phyloP scores from a whole-genome alignment of 1,284 basidiomycete genomes.

The Malassezia equina region DNA sequence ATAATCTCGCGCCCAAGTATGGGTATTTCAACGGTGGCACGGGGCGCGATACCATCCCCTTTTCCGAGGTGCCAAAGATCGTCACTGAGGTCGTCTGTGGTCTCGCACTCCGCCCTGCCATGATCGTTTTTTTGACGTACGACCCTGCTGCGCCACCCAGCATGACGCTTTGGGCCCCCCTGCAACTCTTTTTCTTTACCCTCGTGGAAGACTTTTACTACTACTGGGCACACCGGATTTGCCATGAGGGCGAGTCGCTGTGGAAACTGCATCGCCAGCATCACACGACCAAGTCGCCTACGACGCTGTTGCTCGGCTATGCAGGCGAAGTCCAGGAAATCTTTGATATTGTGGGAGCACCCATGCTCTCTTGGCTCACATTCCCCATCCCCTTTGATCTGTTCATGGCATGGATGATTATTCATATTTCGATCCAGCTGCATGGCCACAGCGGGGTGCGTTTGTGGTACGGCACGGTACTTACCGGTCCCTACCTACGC shows the following conservation, averaged over 20 bases:
- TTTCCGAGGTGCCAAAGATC: slow-evolving; percentile 17
- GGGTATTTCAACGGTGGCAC: slow-evolving; percentile 31
- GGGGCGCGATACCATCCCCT: slow-evolving; percentile 30
- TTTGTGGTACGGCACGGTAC: slow-evolving; percentile 27
- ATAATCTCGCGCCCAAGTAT: slow-evolving; percentile 20
- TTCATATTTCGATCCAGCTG: slow-evolving; percentile 33
- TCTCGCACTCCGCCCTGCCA: slow-evolving; percentile 5
- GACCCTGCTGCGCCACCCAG: slow-evolving; percentile 5
- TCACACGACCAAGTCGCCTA: slow-evolving; percentile 40
- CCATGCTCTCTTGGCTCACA: slow-evolving; percentile 24
- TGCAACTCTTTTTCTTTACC: slow-evolving; percentile 23
- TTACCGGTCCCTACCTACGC: slow-evolving; percentile 25
- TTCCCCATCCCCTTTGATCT: slow-evolving; percentile 27
- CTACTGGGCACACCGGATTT: slow-evolving; percentile 37
- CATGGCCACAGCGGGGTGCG: slow-evolving; percentile 38
- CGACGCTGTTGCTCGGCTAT: slow-evolving; percentile 25
- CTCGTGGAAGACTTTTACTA: slow-evolving; percentile 33
- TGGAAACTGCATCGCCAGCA: slow-evolving; percentile 32
- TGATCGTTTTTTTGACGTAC: slow-evolving; percentile 16
- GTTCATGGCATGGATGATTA: slow-evolving; percentile 23
- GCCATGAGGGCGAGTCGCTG: slow-evolving; percentile 26
- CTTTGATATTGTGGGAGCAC: slow-evolving; percentile 33
- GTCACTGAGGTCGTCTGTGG: slow-evolving; percentile 18
- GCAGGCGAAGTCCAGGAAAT: slow-evolving; percentile 36
- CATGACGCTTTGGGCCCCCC: slow-evolving; percentile 19